Evolutionary conservation across 2,329 filamentous ascomycete genomes (phyloP).

Genomic region (Diplodia corticola): DNA sequence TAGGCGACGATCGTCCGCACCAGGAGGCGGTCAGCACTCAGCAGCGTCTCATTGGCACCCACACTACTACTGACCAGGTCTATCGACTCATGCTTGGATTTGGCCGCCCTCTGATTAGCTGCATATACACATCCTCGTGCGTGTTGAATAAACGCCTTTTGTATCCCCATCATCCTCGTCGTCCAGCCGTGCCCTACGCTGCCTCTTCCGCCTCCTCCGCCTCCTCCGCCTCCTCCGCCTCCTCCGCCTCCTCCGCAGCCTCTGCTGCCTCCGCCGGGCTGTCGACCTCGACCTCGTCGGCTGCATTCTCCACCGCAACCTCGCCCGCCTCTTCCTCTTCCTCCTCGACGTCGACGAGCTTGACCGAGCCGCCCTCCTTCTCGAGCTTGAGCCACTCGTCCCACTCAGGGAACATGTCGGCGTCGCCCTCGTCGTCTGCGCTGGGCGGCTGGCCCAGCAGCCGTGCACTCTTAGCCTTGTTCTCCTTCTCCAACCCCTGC

Average conservation of each 20-base stretch:
- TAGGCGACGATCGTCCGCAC: slow-evolving; percentile 16
- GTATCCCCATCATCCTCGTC: not conserved
- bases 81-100: slow-evolving; percentile 1
- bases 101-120: slow-evolving; percentile 3
- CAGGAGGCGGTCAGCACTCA: slow-evolving; percentile 11
- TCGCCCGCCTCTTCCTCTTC: slow-evolving; percentile 33
- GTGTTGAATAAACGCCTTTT: slow-evolving; percentile 14
- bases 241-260: not conserved
- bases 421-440: slow-evolving; percentile 61
- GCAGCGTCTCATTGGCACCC: not conserved
- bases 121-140: slow-evolving; percentile 6
- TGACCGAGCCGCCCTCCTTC: slow-evolving; percentile 61
- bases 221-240: not conserved
- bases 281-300: slow-evolving; percentile 31
- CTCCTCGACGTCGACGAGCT: slow-evolving; percentile 33
- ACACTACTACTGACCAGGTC: not conserved
- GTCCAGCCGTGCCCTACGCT: slow-evolving; percentile 4
- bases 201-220: slow-evolving; percentile 2
- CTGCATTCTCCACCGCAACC: slow-evolving; percentile 30
- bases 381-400: slow-evolving; percentile 85
- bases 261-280: not conserved
- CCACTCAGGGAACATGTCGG: slow-evolving; percentile 95
- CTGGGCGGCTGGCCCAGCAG: slow-evolving; percentile 74
- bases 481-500: slow-evolving; percentile 74
- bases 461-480: slow-evolving; percentile 82